These are phyloP conservation scores for Gracilaria domingensis DNA, from an alignment of 23 red algal genomes.

Conservation along the genomic window DNA sequence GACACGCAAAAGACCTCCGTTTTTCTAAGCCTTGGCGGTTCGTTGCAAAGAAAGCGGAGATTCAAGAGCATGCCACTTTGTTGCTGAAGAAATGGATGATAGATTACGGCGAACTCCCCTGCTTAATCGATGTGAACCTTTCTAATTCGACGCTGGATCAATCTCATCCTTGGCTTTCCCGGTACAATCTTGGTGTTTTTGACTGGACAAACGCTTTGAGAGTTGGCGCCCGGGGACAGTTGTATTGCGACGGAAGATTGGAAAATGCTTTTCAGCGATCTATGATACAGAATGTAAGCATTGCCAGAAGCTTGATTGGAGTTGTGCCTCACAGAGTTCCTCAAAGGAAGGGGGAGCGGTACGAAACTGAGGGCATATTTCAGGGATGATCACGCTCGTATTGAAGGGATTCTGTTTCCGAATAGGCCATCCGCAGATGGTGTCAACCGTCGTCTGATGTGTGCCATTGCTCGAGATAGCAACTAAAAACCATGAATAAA, in stretches of 20 bases:
- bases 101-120: neutral
- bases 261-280: neutral
- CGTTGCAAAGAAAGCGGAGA: neutral
- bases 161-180: neutral
- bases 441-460: no score
- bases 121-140: neutral
- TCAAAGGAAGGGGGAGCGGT: neutral
- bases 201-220: neutral
- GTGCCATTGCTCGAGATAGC: no score
- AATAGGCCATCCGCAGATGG: no score
- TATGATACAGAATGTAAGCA: neutral
- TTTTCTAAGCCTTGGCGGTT: neutral
- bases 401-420: no score
- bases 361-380: neutral
- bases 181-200: constrained; percentile 1
- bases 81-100: neutral
- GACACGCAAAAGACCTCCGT: neutral
- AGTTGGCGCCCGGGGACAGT: neutral
- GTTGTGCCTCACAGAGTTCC: neutral
- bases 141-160: neutral
- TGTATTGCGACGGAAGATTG: neutral
- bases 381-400: neutral
- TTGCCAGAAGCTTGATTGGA: neutral
- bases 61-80: neutral
- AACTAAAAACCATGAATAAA: no score